These are phyloP conservation scores for Nothopassalora personata DNA, from an alignment of 2,329 filamentous ascomycete genomes.

Conservation along the genomic window DNA sequence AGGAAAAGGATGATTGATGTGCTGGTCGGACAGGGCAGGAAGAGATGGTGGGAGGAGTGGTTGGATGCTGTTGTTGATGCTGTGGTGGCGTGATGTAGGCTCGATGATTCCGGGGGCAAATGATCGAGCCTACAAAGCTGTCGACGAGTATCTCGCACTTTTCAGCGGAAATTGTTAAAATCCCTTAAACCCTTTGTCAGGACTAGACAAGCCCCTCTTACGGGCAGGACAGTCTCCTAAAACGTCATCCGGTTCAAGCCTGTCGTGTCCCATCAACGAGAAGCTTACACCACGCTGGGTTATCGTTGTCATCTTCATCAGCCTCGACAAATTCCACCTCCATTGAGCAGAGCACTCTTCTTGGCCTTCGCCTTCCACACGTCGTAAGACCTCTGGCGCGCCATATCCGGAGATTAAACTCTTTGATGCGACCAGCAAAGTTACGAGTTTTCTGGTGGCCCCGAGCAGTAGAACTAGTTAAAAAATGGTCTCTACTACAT, in stretches of 20 bases:
- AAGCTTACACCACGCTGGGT: background rate
- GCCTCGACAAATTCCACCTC: too few species aligned
- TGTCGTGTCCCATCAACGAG: background rate
- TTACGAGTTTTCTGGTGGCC: background rate
- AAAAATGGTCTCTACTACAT: too few species aligned
- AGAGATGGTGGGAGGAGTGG: slow-evolving; percentile 17
- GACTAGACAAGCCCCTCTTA: too few species aligned
- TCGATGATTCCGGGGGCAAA: too few species aligned
- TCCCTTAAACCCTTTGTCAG: too few species aligned
- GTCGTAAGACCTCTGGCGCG: too few species aligned
- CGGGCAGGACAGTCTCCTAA: too few species aligned
- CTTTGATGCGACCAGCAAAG: background rate
- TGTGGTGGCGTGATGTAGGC: slow-evolving; percentile 11
- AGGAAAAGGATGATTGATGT: slow-evolving; percentile 27
- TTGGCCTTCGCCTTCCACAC: background rate
- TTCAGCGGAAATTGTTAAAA: too few species aligned
- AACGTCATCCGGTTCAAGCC: background rate
- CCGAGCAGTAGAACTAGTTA: too few species aligned
- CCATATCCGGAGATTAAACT: background rate
- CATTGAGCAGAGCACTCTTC: background rate
- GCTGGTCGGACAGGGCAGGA: slow-evolving; percentile 16
- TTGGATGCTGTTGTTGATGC: slow-evolving; percentile 18
- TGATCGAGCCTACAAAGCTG: too few species aligned
- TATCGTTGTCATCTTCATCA: too few species aligned
- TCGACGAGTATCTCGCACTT: too few species aligned